Evolutionary conservation across 177 flowering plant genomes (phyloP), one percentile per base, ranked within the genome.

Genomic region (Vitis hybrid): DNA sequence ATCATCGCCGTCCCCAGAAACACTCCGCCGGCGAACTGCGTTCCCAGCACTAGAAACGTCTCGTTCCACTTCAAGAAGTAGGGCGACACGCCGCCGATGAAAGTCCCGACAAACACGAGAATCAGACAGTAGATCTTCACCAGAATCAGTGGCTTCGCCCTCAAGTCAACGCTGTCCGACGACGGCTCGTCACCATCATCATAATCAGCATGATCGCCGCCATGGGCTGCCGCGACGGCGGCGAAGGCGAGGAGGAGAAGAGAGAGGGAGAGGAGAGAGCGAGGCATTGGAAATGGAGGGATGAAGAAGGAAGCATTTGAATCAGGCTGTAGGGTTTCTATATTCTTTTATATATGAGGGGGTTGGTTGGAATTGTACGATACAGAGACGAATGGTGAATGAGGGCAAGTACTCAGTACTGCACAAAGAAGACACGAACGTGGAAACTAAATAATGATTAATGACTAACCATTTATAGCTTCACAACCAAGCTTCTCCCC

Each of bases 11-110:
- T 92, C 17, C 89, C 93, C 50, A 92, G 55, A 67, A 92, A 90
- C 66, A 91, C 92, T 10, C 97, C 94, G 14, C 96, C 94, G 7
- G 96, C 91, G 64, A 92, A 92, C 67, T 92, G 96, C 4, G 94
- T 92, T 1, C 97, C 96, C 48, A 88, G 26, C 19, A 85, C 79
- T 68, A 91, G 69, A 66, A 89, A 89, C 51, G 82, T 84, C 69
- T 90, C 91, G 67, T 85, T 84, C 97, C 95, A 92, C 72, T 85
- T 89, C 66, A 89, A 26, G 64, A 92, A 87, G 61, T 83, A 92
- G 0, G 97, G 97, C 0, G 95, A 89, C 1, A 92, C 69, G 3
- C 96, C 96, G 2, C 87, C 89, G 2, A 76, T 18, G 32, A 92
- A 92, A 0, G 94, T 91, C 4, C 83, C 87, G 1, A 81, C 51